Evolutionary conservation across 257 asterid species (phyloP), one percentile per base, ranked within the genome.

Genomic region (Apocynum venetum): DNA sequence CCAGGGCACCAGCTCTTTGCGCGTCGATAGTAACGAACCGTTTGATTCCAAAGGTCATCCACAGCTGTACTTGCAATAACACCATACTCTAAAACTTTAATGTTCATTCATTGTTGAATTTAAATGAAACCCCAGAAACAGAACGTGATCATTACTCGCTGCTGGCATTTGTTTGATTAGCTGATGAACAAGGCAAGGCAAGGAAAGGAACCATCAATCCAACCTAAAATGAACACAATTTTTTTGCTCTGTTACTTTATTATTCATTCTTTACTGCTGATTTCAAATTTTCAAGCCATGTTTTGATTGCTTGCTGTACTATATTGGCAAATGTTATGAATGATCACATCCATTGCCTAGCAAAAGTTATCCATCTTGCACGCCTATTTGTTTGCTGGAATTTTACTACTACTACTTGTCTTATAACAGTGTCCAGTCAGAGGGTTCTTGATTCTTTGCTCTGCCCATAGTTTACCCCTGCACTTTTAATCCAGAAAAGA

Each of bases 1-100:
- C 31, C 31, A 25, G 31, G 31, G 31, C 31, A 25, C 31, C 31
- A 25, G 31, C 31, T 25, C 31, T 25, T 25, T 25, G 31, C 31
- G 31, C 31, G 31, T 25, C 31, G 31, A 25, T 25, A 25, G 31
- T 25, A 25, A 25, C 31, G 31, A 25, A 25, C 31, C 31, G 31
- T 25, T 25, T 25, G 31, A 63, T 64, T 64, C 70, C 47, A 17
- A 17, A 65, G 46, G 72, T 9, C 72, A 41, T 3, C 51, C 31
- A 55, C 83, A 80, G 72, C 74, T 75, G 61, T 61, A 55, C 35
- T n/a, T 63, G n/a, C 61, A 75, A 35, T 53, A 17, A 73, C 52
- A 13, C 41, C 1, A 19, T 4, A 65, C 79, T 0, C 44, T 17
- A n/a, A 59, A 25, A 73, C 1, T n/a, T n/a, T 2, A 56, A 2